A percentile compares a stretch with the other conserved stretches of the same genome.
Conservation (phyloP, 257 asterid species). For the Gentiana dahurica region DNA sequence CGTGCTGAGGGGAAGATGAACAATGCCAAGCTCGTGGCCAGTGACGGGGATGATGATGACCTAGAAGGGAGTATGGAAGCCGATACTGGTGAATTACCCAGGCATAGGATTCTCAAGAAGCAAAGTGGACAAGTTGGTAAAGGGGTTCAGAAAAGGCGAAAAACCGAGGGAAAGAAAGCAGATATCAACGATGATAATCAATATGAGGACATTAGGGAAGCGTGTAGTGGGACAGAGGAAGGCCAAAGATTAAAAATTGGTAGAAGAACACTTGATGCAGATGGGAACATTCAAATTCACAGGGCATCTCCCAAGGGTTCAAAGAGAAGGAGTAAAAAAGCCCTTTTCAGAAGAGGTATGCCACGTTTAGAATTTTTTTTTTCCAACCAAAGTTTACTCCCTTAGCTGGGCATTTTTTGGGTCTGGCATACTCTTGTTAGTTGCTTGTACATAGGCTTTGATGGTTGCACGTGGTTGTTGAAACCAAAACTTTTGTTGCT, state of each 20-base stretch:
- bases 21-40: slow-evolving; percentile 30
- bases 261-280: slow-evolving; percentile 29
- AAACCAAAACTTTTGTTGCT: background rate
- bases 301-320: slow-evolving; percentile 36
- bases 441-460: no score
- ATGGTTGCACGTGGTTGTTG: no score
- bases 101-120: slow-evolving; percentile 30
- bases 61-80: slow-evolving; percentile 75
- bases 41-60: slow-evolving; percentile 70
- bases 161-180: slow-evolving; percentile 30
- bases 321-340: slow-evolving; percentile 70
- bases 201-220: slow-evolving; percentile 68
- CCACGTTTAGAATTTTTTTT: background rate
- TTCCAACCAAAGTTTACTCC: no score
- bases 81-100: slow-evolving; percentile 52
- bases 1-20: slow-evolving; percentile 24
- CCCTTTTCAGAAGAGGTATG: slow-evolving; percentile 55
- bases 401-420: no score
- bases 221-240: slow-evolving; percentile 77
- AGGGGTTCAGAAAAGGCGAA: slow-evolving; percentile 27
- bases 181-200: slow-evolving; percentile 41
- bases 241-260: slow-evolving; percentile 37
- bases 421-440: no score
- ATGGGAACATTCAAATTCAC: slow-evolving; percentile 17
- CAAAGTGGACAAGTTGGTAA: slow-evolving; percentile 26